A percentile compares a stretch with the other conserved stretches of the same genome.
Conservation (phyloP, 352 stramenopile genomes). For the Pythium volutum region DNA sequence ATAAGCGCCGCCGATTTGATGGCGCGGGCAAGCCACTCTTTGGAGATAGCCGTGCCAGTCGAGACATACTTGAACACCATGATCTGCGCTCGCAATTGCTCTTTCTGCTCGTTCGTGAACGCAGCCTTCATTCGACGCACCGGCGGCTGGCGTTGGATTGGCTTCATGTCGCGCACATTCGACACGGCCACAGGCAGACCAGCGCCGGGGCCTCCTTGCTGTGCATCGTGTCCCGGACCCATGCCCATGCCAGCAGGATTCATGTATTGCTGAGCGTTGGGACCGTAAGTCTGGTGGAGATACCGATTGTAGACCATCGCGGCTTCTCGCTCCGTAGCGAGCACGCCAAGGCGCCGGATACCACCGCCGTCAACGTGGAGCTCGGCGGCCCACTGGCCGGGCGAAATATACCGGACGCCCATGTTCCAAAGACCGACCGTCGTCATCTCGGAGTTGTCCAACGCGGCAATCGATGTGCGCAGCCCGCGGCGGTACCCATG, state of each 20-base stretch:
- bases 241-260: constrained; percentile 57
- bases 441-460: constrained; percentile 78
- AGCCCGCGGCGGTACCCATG: constrained; percentile 60
- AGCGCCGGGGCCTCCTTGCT: constrained; percentile 16
- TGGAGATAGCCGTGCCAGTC: constrained; percentile 71
- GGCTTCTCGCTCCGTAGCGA: constrained; percentile 68
- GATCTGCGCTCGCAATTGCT: constrained; percentile 86
- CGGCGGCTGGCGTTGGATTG: constrained; percentile 36
- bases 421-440: constrained; percentile 82
- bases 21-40: constrained; percentile 66
- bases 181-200: constrained; percentile 47
- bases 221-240: constrained; percentile 9
- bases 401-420: constrained; percentile 73
- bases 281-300: constrained; percentile 83
- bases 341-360: constrained; percentile 74
- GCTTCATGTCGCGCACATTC: constrained; percentile 55
- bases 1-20: constrained; percentile 64
- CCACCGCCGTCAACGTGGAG: constrained; percentile 79
- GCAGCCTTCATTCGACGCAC: constrained; percentile 51
- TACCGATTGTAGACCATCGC: constrained; percentile 85
- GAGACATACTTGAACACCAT: constrained; percentile 91
- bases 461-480: constrained; percentile 51
- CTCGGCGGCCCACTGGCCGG: constrained; percentile 77
- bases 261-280: constrained; percentile 80
- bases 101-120: constrained; percentile 83